Base-by-base conservation (phyloP, 1,284 basidiomycete species). In the Ganoderma leucocontextum region DNA sequence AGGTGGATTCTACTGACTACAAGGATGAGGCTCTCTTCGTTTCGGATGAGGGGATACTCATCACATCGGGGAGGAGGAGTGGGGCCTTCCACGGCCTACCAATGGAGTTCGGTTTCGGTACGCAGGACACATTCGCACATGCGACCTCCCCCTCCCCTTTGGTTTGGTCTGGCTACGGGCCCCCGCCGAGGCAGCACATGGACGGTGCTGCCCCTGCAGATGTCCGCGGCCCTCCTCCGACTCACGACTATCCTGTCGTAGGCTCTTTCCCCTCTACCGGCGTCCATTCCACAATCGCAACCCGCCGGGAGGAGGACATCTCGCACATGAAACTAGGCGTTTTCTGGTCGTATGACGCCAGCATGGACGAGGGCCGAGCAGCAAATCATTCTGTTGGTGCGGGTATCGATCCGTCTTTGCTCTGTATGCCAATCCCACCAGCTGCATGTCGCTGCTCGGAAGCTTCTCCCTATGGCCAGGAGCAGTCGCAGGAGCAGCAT, bases 401-500 rank as follows among this genome's bases (percentile, higher is more conserved):
- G 7, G 22, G 49, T 19, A 47, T 66, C 4, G 19, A 62, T n/a
- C 66, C 66, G 15, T 13, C 44, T 19, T 9, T 63, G 2, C 38
- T 62, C 10, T 13, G 25, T 13, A 22, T 38, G 12, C n/a, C 22
- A 4, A 4, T 25, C 8, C 22, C 22, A 53, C 19, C 55, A 53
- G 52, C 62, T 60, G 41, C 44, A 60, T 62, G 53, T 35, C 42
- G 6, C 4, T 60, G 4, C 38, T 33, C 52, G 19, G 17, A 35
- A 25, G 4, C 22, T 5, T 41, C 41, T 42, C 12, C 44, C 42
- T 17, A 29, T 13, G 47, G 35, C 63, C 47, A 63, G 55, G 63
- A 65, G 67, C 67, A 63, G 19, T 19, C 61, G 67, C 63, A 33
- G 59, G 58, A 10, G 61, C 63, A 49, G 42, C 17, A 67, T 35